phyloP scores from a whole-genome alignment of 306 rosid species.

The Castanopsis chinensis region DNA sequence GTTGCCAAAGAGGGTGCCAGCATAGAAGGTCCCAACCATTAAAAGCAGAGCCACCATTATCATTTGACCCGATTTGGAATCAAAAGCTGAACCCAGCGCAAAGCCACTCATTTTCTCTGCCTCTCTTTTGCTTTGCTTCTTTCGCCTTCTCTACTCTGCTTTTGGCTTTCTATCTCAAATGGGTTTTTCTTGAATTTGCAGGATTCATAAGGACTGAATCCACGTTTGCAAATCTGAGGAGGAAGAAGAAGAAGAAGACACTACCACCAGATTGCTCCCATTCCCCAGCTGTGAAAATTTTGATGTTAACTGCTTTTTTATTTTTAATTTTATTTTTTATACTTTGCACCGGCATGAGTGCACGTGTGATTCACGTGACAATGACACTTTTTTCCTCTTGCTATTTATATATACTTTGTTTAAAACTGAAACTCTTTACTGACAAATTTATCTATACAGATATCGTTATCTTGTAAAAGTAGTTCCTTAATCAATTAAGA shows the following conservation, averaged over 20 bases:
- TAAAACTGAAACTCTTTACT: no score
- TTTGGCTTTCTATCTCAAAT: constrained; percentile 3
- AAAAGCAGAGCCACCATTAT: constrained; percentile 52
- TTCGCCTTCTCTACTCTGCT: not conserved
- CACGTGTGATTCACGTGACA: no score
- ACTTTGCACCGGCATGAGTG: not conserved
- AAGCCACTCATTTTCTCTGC: constrained; percentile 30
- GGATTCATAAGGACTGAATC: not conserved
- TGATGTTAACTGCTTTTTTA: not conserved
- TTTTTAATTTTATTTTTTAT: not conserved
- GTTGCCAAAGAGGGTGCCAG: constrained; percentile 64
- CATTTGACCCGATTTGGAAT: constrained; percentile 60
- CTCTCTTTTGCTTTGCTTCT: not conserved
- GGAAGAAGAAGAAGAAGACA: not conserved
- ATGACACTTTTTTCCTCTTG: no score
- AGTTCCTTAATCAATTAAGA: no score
- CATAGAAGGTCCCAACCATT: constrained; percentile 68
- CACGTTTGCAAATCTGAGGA: not conserved
- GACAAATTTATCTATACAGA: no score
- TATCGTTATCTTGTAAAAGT: no score
- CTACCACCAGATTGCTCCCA: not conserved
- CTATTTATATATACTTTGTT: no score
- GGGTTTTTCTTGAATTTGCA: not conserved
- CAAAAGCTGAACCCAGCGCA: constrained; percentile 41
- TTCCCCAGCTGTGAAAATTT: not conserved